Conservation (phyloP, 2,329 filamentous ascomycete genomes). For the Botrytis byssoidea region DNA sequence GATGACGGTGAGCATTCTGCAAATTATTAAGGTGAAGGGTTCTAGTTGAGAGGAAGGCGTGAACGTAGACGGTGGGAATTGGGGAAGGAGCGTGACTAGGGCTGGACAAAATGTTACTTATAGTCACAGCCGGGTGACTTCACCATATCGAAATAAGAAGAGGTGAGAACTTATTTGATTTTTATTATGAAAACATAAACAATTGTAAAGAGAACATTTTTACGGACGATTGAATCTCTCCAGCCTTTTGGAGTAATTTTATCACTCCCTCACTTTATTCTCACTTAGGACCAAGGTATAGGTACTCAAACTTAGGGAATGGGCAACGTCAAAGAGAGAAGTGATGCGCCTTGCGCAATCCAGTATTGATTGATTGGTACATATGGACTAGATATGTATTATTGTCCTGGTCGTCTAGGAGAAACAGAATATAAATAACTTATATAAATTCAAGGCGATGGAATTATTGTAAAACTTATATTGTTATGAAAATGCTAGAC, state of each 20-base stretch:
- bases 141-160: neutral
- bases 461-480: neutral
- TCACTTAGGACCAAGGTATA: neutral
- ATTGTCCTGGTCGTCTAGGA: neutral
- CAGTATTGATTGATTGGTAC: neutral
- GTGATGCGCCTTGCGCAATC: neutral
- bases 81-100: neutral
- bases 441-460: neutral
- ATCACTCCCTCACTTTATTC: too few species aligned
- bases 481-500: neutral
- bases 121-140: neutral
- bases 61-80: neutral
- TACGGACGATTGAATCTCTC: too few species aligned
- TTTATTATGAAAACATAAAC: neutral
- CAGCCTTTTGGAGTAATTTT: too few species aligned
- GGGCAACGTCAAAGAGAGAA: neutral
- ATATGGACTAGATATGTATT: neutral
- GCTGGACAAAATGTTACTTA: neutral
- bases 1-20: neutral
- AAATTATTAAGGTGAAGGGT: fast-evolving
- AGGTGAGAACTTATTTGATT: neutral
- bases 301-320: neutral
- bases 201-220: neutral
- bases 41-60: neutral
- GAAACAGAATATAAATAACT: neutral